Base-by-base conservation (phyloP, 192 early-diverging fungal genomes). In the Coemansia sp. region DNA sequence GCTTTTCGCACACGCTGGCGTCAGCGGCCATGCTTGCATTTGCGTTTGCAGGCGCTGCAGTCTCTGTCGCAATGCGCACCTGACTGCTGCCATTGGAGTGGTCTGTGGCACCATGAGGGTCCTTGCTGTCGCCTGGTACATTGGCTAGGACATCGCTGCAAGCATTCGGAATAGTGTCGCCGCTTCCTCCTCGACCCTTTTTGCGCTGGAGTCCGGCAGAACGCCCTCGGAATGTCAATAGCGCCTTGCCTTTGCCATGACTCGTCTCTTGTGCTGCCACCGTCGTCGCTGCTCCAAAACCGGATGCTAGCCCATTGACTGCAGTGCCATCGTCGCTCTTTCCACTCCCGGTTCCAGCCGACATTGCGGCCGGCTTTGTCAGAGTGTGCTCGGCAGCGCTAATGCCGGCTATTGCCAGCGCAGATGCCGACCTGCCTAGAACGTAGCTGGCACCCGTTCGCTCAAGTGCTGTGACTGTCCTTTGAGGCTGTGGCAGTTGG, bases 171-270 rank as follows among this genome's bases (percentile, higher is more conserved):
- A 40, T 52, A 1, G 58, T 56, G 36, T 56, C 46, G 26, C 60
- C 65, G 34, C 59, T 60, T 9, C 54, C 50, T 33, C 66, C 48
- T 17, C 65, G 63, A 33, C 65, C 72, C 53, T 67, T 75, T 61
- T 64, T 73, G 43, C 76, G 59, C 12, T 71, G 59, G 8, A 80
- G 56, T 50, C 71, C 76, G 0, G 60, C 53, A 2, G 76, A 67
- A 12, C 71, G 71, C 57, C 70, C 76, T 32, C 44, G 46, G 36
- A 80, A 43, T 21, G 67, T 57, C 54, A 60, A 53, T 34, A 80
- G 60, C 29, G 63, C 34, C 26, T 58, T 24, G 15, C 60, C 58
- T 22, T 57, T 53, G 52, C 17, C 14, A 36, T 11, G n/a, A 9
- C 32, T 34, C 1, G 32, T 53, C 29, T 53, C 52, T 34, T 17